Evolutionary conservation across 176 grass and related monocot species (phyloP), one percentile per base, ranked within the genome.

Genomic region (Thalia dealbata): DNA sequence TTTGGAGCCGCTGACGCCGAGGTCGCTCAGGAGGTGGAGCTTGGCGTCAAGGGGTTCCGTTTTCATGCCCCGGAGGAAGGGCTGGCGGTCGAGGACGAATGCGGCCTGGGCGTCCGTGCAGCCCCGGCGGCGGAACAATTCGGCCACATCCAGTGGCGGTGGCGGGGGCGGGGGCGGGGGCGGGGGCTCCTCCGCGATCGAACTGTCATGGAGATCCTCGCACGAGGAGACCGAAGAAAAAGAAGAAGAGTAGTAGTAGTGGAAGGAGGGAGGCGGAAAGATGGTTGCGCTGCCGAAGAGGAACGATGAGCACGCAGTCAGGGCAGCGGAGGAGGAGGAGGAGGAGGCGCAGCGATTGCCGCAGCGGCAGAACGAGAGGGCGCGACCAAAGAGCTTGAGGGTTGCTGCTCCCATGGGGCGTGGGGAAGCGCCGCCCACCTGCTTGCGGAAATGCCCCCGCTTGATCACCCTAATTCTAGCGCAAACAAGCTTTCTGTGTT

Each of bases 61-160:
- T 13, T 21, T 64, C 41, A 76, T 23, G 24, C 44, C 61, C 13
- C 56, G 6, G 24, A 76, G 41, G 16, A 41, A 64, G 14, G 42
- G 74, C 43, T 65, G 74, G 24, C 74, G 74, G 14, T 44, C 13
- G 35, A 76, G 43, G 26, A 76, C 50, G 59, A 10, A 56, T 15
- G 43, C 50, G 12, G 60, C 42, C 74, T 76, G 61, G 7, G 60
- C 63, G n/a, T 64, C 24, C 14, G 60, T 76, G 74, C 74, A 76
- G 16, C 74, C 74, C 74, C 74, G 66, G 2, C 74, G 74, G 9
- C 59, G 74, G 60, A 76, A 30, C 8, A 65, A 60, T 6, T 52
- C 60, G 43, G 60, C 42, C 6, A 61, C 23, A 22, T 61, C 60
- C 43, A 22, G 27, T 23, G 60, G 42, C 6, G 22, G 22, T 14